Evolutionary conservation across 257 asterid species (phyloP), one percentile per base, ranked within the genome.

Genomic region (Solanum okadae): DNA sequence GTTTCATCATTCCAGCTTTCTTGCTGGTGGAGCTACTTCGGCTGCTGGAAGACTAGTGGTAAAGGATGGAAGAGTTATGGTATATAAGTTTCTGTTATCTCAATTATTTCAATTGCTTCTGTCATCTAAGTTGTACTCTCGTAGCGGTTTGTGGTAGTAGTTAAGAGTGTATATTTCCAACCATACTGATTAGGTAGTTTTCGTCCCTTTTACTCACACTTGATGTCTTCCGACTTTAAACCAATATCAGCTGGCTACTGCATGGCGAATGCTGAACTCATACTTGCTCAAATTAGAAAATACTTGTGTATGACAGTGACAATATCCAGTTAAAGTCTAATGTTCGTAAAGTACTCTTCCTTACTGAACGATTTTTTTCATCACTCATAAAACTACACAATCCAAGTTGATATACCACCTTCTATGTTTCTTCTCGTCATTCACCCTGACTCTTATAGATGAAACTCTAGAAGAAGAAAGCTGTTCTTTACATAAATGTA

Each of bases 1-100:
- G 76, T 97, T 97, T 90, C 99, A 97, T 91, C 99, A 97, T 93
- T 97, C 99, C 85, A 97, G 99, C 88, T 97, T 97, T 89, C 98
- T 97, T 11, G 99, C 99, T 37, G 99, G 99, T 84, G 99, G 98
- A 27, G 98, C 94, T 88, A 96, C 98, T 86, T 89, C 91, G 87
- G 99, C 99, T 91, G 98, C 99, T 88, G 99, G 99, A 89, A 96
- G 99, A 92, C 96, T 97, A 85, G 90, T 72, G 78, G 96, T 92
- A 78, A 92, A 89, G 63, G 93, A 93, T 88, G 99, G 99, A 85
- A 88, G 90, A 86, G 96, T 94, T 68, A 89, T 93, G 97, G 99
- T 97, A 92, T 10, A 20, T 18, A 38, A 85, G 13, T 76, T 86
- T 31, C 40, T 49, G 44, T 72, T 73, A 10, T 49, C 85, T 10